Evolutionary conservation across 768 basidiomycete species (phyloP).

Genomic region (Flagelloscypha sp.): DNA sequence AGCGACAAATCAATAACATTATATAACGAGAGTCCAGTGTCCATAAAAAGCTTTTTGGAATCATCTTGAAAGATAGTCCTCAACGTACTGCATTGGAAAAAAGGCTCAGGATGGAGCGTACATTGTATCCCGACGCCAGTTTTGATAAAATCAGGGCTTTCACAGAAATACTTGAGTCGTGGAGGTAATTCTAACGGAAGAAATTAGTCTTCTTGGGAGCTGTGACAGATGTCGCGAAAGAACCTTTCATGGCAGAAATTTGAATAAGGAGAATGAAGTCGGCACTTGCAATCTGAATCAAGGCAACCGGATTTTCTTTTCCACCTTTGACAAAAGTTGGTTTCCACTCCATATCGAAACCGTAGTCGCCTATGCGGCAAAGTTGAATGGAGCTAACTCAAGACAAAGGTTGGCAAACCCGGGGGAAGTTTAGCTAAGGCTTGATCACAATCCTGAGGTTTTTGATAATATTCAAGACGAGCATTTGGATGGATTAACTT

Average conservation of each 20-base stretch:
- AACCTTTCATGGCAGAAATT: conserved; percentile 48
- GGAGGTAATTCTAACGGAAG: conserved; percentile 43
- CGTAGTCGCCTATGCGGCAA: conserved; percentile 28
- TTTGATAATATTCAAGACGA: conserved; percentile 26
- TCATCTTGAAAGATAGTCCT: conserved; percentile 39
- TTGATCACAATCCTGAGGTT: conserved; percentile 23
- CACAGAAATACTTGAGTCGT: conserved; percentile 43
- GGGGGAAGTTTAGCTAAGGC: conserved; percentile 10
- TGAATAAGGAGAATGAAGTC: conserved; percentile 57
- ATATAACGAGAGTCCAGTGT: conserved; percentile 30
- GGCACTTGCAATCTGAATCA: conserved; percentile 61
- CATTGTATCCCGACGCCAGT: conserved; percentile 71
- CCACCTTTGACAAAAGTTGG: conserved; percentile 48
- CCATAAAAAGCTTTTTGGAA: conserved; percentile 52
- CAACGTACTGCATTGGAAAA: background rate
- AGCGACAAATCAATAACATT: conserved; percentile 63
- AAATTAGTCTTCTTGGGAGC: conserved; percentile 7
- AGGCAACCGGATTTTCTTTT: conserved; percentile 58
- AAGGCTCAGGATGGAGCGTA: conserved; percentile 21
- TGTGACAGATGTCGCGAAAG: conserved; percentile 2
- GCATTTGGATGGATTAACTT: conserved; percentile 22
- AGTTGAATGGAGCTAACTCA: background rate
- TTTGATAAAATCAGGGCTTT: conserved; percentile 48
- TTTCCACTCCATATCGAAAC: conserved; percentile 79
- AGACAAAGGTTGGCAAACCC: background rate